phyloP scores from a whole-genome alignment of 2,329 filamentous ascomycete species.

The Alternaria viburni region DNA sequence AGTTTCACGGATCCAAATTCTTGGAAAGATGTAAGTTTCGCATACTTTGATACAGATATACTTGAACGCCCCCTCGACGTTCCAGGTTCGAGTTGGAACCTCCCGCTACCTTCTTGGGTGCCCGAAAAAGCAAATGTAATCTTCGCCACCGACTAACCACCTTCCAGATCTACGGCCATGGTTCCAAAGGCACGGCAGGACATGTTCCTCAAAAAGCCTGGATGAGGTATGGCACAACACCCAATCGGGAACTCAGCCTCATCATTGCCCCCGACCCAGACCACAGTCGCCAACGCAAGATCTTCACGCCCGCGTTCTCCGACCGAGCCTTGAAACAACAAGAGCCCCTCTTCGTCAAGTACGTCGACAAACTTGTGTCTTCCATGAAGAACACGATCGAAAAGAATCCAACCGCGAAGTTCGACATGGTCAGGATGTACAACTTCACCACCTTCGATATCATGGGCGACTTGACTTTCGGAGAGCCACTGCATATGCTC shows the following conservation, averaged over 20 bases:
- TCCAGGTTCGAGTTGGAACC: background rate
- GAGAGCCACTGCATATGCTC: constrained; percentile 40
- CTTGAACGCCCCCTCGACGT: background rate
- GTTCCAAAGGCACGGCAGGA: constrained; percentile 26
- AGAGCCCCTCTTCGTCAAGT: constrained; percentile 49
- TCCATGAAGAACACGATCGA: constrained; percentile 42
- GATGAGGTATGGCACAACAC: constrained; percentile 26
- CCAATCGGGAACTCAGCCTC: constrained; percentile 39
- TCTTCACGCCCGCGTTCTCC: constrained; percentile 52
- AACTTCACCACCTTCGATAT: constrained; percentile 45
- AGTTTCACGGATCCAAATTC: constrained; percentile 48
- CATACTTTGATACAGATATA: background rate
- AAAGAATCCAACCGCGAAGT: constrained; percentile 32
- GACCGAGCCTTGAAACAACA: constrained; percentile 51
- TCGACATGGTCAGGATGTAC: constrained; percentile 43
- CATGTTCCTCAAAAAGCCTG: constrained; percentile 29
- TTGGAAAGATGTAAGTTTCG: constrained; percentile 35
- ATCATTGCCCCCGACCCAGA: constrained; percentile 40
- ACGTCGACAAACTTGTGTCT: constrained; percentile 50
- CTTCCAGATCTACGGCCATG: constrained; percentile 32
- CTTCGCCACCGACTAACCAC: background rate
- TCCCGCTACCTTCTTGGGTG: background rate
- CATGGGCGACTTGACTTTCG: constrained; percentile 44
- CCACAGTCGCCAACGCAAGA: constrained; percentile 48
- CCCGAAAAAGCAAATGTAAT: background rate